Conservation (phyloP, 306 rosid species). For the Dryas drummondii region DNA sequence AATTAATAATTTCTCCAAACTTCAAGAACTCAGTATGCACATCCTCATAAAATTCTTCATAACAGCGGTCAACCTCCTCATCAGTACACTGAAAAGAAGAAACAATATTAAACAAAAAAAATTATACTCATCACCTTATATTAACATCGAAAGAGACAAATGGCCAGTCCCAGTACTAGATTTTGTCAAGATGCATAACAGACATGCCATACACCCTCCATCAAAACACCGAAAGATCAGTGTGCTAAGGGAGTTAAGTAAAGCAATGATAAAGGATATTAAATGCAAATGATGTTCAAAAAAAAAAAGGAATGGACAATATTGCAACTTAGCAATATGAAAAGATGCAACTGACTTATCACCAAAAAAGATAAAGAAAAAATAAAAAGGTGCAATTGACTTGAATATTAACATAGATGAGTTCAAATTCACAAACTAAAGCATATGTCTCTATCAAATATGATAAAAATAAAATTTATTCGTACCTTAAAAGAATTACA, state of each 20-base stretch:
- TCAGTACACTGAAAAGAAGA: conserved; percentile 68
- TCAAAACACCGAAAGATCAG: background rate
- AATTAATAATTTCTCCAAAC: conserved; percentile 91
- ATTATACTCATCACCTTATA: conserved; percentile 12
- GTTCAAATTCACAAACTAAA: background rate
- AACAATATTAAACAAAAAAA: conserved; percentile 35
- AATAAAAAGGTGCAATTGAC: background rate
- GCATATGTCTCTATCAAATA: background rate
- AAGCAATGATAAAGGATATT: background rate
- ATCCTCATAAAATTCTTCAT: conserved; percentile 93
- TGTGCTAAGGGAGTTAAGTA: background rate
- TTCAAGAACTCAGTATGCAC: conserved; percentile 97
- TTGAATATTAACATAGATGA: background rate
- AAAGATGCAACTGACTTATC: too few species aligned
- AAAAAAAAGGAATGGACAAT: too few species aligned
- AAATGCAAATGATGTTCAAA: background rate
- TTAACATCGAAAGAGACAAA: conserved; percentile 24
- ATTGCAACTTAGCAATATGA: background rate
- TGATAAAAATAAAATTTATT: background rate
- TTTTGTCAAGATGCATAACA: conserved; percentile 4
- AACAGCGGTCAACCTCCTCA: conserved; percentile 78
- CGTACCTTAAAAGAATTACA: background rate
- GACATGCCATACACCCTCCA: conserved; percentile 11
- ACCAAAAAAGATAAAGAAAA: too few species aligned
- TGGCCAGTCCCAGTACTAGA: conserved; percentile 4